Evolutionary conservation across 208 protist species (phyloP), one percentile per base, ranked within the genome.

Genomic region (Leishmania major): DNA sequence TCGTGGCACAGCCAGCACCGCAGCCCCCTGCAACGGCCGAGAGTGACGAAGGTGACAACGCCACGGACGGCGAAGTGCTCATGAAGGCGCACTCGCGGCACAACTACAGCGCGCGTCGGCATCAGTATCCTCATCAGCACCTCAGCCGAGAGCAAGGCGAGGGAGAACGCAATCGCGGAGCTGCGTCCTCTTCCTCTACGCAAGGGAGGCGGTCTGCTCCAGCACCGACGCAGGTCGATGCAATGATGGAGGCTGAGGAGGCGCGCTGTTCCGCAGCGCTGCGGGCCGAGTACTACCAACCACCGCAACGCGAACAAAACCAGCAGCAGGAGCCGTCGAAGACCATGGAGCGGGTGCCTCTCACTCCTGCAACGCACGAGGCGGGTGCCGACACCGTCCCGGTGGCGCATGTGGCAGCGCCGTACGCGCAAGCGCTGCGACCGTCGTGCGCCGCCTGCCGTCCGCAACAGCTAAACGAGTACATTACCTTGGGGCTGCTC

Each of bases 361-460:
- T 17, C 13, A 45, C 4, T 55, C 69, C 28, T 55, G 69, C 43
- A 62, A 35, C 69, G 49, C 49, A 73, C 8, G 67, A 45, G 17
- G 17, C 31, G 22, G 49, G 51, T 31, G 51, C 67, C 37, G 13
- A 70, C 43, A 25, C 79, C 53, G 28, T 31, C 55, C 13, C 47
- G 47, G 28, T 45, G 15, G 73, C 49, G 31, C 28, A 25, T 51
- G 51, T 47, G 73, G 71, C 62, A 43, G 55, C 22, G 31, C 73
- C 66, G 25, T 77, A 75, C 59, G 77, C 74, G 31, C 81, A 84
- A 76, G 37, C 79, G 31, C 78, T 84, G 19, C 83, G 84, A 15
- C 87, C 87, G 31, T 90, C 87, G 28, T 90, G 87, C 35, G 64
- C 69, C 4, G 81, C 67, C 31, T 90, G 87, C 75, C 57, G 76